A percentile compares a stretch with the other conserved stretches of the same genome.
Conservation (phyloP, 805 yeast species). For the Maudiozyma serrabonitensis region DNA sequence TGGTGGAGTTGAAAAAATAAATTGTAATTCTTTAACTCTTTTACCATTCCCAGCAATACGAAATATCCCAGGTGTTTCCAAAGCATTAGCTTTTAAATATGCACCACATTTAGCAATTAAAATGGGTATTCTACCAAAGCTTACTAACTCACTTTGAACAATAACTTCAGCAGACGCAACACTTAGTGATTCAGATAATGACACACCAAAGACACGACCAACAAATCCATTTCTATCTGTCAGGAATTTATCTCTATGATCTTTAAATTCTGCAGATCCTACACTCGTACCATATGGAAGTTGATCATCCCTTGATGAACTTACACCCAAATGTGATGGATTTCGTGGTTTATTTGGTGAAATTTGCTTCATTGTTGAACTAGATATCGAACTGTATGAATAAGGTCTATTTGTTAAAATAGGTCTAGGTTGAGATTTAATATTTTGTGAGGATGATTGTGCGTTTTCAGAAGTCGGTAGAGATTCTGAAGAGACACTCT, state of each 20-base stretch:
- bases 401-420: conserved; percentile 7
- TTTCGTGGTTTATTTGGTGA: neutral
- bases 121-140: conserved; percentile 83
- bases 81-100: conserved; percentile 65
- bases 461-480: conserved; percentile 4
- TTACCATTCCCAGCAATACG: conserved; percentile 87
- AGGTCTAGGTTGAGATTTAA: conserved; percentile 7
- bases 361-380: neutral
- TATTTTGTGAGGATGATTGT: neutral
- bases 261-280: conserved; percentile 17
- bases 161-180: conserved; percentile 61
- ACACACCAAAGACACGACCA: conserved; percentile 65
- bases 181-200: conserved; percentile 57
- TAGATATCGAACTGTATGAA: conserved; percentile 6
- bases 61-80: conserved; percentile 82
- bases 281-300: neutral
- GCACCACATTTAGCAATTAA: conserved; percentile 96
- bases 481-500: conserved; percentile 27
- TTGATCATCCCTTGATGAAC: neutral
- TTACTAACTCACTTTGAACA: conserved; percentile 49
- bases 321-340: neutral
- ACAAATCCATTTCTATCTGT: conserved; percentile 31
- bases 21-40: conserved; percentile 78
- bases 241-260: conserved; percentile 32
- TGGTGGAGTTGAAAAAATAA: conserved; percentile 77